phyloP scores from a whole-genome alignment of 768 basidiomycete species.

The Tricholoma terreum region DNA sequence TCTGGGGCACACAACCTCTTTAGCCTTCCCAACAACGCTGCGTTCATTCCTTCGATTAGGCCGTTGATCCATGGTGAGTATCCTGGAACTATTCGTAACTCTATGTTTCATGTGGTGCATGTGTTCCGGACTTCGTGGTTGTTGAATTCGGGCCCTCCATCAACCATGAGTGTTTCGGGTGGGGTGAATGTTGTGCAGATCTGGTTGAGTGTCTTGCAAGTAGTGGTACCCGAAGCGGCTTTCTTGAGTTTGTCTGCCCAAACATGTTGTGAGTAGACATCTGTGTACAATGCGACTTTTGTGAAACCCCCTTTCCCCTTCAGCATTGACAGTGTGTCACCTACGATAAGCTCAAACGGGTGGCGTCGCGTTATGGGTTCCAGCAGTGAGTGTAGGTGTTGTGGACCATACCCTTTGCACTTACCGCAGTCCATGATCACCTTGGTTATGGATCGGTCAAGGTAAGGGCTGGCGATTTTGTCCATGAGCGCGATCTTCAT shows the following conservation, averaged over 20 bases:
- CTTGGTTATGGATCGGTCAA: slow-evolving; percentile 9
- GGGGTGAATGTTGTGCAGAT: background rate
- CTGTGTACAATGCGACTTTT: slow-evolving; percentile 23
- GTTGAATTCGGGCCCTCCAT: slow-evolving; percentile 1
- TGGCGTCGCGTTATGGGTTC: slow-evolving; percentile 33
- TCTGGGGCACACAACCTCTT: too few relatives aligned
- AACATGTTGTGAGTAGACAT: slow-evolving; percentile 3
- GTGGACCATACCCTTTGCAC: slow-evolving; percentile 28
- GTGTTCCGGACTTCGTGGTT: too few relatives aligned
- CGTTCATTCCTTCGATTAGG: too few relatives aligned
- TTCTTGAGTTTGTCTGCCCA: slow-evolving; percentile 10
- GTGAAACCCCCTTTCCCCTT: slow-evolving; percentile 30
- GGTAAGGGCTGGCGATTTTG: background rate
- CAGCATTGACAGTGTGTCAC: slow-evolving; percentile 33
- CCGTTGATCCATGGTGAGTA: too few relatives aligned
- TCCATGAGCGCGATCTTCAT: background rate
- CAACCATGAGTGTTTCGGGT: background rate
- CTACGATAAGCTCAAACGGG: slow-evolving; percentile 35
- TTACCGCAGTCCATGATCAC: slow-evolving; percentile 20
- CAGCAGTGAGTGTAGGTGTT: slow-evolving; percentile 31
- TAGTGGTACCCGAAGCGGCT: background rate
- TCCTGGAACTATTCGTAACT: too few relatives aligned
- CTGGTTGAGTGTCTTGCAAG: background rate
- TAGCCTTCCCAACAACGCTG: too few relatives aligned
- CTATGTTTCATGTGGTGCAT: too few relatives aligned